Conservation (phyloP, 495 filamentous ascomycete species). For the Aspergillus leporis region DNA sequence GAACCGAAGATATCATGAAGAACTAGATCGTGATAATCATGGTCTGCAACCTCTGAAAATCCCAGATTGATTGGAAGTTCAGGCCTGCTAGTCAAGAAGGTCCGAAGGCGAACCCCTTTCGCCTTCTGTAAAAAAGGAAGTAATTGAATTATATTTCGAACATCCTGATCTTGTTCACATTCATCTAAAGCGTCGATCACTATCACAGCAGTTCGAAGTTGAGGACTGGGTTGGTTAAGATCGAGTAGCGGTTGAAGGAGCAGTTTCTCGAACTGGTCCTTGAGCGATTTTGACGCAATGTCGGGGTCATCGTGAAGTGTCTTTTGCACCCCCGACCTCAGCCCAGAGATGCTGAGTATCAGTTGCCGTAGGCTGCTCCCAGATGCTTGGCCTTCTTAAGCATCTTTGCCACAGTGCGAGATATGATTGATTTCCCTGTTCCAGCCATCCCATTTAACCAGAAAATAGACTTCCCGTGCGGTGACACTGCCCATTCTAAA, state of each 20-base stretch:
- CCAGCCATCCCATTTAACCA: slow-evolving; percentile 26
- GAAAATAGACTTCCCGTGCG: neutral
- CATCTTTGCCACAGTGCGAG: slow-evolving; percentile 20
- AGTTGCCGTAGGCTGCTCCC: slow-evolving; percentile 38
- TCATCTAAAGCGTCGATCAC: slow-evolving; percentile 57
- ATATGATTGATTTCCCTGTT: slow-evolving; percentile 39
- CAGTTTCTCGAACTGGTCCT: slow-evolving; percentile 49
- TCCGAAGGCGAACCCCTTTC: slow-evolving; percentile 14
- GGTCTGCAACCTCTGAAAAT: slow-evolving; percentile 13
- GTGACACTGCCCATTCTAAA: neutral
- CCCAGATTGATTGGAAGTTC: slow-evolving; percentile 44
- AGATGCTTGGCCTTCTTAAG: neutral
- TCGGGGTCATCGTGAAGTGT: slow-evolving; percentile 26
- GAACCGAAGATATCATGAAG: slow-evolving; percentile 29
- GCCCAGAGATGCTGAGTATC: no score
- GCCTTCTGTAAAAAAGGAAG: slow-evolving; percentile 22
- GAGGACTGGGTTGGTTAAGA: neutral
- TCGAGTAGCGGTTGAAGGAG: slow-evolving; percentile 36
- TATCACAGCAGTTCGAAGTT: slow-evolving; percentile 24
- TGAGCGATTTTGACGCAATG: slow-evolving; percentile 33
- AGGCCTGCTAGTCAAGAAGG: slow-evolving; percentile 46
- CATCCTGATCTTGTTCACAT: slow-evolving; percentile 46
- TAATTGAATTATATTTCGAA: slow-evolving; percentile 39
- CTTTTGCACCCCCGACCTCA: no score
- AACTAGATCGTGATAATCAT: slow-evolving; percentile 18